These are phyloP conservation scores for Conoideocrella luteorostrata DNA, from an alignment of 2,329 filamentous ascomycete species.

Conservation along the genomic window DNA sequence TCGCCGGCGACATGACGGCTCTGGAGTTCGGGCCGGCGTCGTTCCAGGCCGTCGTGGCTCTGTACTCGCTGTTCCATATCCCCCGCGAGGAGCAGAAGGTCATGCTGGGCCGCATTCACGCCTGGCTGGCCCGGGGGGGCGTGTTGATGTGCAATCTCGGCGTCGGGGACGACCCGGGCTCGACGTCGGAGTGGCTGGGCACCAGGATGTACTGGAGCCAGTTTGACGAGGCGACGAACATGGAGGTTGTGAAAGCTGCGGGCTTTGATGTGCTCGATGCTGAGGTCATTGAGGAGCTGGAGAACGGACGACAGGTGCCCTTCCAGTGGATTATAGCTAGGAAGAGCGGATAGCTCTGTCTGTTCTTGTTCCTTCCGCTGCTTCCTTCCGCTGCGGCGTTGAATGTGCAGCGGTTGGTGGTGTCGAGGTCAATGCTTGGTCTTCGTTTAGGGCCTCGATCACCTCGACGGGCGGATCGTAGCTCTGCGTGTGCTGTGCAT, in stretches of 20 bases:
- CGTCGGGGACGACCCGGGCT: neutral
- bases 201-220: conserved; percentile 2
- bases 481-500: no score
- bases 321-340: neutral
- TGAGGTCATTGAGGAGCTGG: neutral
- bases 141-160: neutral
- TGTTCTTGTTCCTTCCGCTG: no score
- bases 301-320: neutral
- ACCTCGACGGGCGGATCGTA: no score
- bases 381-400: no score
- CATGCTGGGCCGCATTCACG: neutral
- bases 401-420: no score
- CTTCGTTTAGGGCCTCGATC: no score
- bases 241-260: neutral
- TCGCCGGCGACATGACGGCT: neutral
- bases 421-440: no score
- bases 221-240: neutral
- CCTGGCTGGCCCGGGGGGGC: neutral
- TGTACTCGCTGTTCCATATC: conserved; percentile 1
- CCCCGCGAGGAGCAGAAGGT: neutral
- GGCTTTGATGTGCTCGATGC: neutral
- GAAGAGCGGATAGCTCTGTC: no score
- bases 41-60: neutral
- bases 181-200: neutral
- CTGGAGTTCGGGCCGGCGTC: neutral